Conservation (phyloP, 768 basidiomycete species). For the Lactifluus volemus region DNA sequence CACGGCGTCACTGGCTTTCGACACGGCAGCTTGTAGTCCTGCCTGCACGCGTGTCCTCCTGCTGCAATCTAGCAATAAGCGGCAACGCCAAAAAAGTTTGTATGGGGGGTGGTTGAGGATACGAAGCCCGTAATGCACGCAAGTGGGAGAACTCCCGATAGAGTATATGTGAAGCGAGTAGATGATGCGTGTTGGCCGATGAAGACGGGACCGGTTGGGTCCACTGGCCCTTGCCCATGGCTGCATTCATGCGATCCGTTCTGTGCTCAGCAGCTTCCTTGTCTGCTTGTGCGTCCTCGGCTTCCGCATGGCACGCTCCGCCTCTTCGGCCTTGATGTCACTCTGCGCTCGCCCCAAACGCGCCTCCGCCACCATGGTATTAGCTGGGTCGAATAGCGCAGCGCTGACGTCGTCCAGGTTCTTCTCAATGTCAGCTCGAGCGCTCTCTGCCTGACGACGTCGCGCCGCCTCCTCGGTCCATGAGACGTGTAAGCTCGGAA, state of each 20-base stretch:
- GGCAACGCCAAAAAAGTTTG: constrained; percentile 66
- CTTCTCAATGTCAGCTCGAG: constrained; percentile 76
- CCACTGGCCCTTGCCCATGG: constrained; percentile 67
- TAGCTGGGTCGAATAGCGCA: constrained; percentile 83
- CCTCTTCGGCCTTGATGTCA: constrained; percentile 66
- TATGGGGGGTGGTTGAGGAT: constrained; percentile 55
- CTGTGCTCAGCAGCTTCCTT: constrained; percentile 53
- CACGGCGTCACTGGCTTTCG: constrained; percentile 28
- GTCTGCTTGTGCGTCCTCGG: constrained; percentile 71
- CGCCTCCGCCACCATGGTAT: constrained; percentile 94
- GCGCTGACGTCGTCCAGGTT: constrained; percentile 94
- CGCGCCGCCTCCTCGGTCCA: constrained; percentile 95
- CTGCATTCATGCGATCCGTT: constrained; percentile 38
- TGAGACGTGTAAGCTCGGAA: constrained; percentile 82
- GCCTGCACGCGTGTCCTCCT: constrained; percentile 52
- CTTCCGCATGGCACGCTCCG: constrained; percentile 73
- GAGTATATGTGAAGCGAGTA: constrained; percentile 62
- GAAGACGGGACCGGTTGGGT: constrained; percentile 32
- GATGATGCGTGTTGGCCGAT: constrained; percentile 28
- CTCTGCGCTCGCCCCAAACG: constrained; percentile 55
- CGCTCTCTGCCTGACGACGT: constrained; percentile 83
- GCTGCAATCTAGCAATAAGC: constrained; percentile 65
- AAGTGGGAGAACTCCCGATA: constrained; percentile 80
- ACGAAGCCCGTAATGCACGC: constrained; percentile 55
- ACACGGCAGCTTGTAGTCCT: constrained; percentile 5